phyloP scores from a whole-genome alignment of 192 early-diverging fungal genomes.

The Entomortierella lignicola region DNA sequence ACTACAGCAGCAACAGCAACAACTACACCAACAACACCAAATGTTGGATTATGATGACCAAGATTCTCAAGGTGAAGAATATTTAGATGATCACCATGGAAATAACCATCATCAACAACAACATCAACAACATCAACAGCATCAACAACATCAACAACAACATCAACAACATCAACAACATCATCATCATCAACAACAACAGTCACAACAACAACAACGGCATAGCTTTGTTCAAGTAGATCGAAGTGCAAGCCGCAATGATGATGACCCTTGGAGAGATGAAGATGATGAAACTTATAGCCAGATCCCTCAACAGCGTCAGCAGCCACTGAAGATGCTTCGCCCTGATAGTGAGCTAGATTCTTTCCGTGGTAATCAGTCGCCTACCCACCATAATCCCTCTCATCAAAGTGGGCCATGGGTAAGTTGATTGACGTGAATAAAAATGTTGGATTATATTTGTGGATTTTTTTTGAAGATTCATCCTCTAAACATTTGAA shows the following conservation, averaged over 20 bases:
- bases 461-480: no score
- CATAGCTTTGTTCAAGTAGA: constrained; percentile 36
- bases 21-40: constrained; percentile 5
- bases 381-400: not conserved
- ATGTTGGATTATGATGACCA: constrained; percentile 41
- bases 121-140: not conserved
- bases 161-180: constrained; percentile 1
- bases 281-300: constrained; percentile 41
- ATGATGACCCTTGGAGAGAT: constrained; percentile 52
- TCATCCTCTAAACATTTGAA: no score
- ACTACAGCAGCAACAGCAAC: not conserved
- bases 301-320: not conserved
- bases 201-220: constrained; percentile 20
- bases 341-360: constrained; percentile 48
- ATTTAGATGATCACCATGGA: constrained; percentile 14
- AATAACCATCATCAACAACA: not conserved
- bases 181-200: not conserved
- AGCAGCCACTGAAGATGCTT: constrained; percentile 12
- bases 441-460: no score
- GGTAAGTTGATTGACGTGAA: constrained; percentile 4
- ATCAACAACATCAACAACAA: not conserved
- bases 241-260: constrained; percentile 1
- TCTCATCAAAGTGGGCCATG: not conserved
- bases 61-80: constrained; percentile 41
- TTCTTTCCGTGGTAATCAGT: constrained; percentile 7